These are phyloP conservation scores for Neurospora crassa DNA, from an alignment of 2,329 filamentous ascomycete genomes.

Conservation along the genomic window DNA sequence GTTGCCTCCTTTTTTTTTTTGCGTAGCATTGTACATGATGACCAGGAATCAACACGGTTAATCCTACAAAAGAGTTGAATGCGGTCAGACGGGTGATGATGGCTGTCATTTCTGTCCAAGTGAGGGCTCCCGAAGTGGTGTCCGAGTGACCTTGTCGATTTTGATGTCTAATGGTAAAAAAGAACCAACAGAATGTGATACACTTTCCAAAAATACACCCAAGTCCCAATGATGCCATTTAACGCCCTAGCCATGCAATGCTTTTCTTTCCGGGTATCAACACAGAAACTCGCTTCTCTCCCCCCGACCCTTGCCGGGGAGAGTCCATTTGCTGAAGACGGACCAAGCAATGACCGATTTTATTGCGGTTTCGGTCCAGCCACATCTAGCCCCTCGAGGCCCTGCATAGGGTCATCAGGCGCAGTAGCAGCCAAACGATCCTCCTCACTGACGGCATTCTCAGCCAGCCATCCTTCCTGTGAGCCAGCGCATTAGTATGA, in stretches of 20 bases:
- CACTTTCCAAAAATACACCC: background rate
- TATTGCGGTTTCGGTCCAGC: conserved; percentile 77
- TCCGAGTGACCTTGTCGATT: background rate
- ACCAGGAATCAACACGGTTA: conserved; percentile 1
- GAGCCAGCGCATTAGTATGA: conserved; percentile 10
- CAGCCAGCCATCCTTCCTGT: conserved; percentile 87
- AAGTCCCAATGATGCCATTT: conserved; percentile 8
- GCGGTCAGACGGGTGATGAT: background rate
- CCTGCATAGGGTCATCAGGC: conserved; percentile 74
- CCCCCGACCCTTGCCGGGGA: background rate
- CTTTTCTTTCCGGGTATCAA: conserved; percentile 11
- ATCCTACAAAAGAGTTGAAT: background rate
- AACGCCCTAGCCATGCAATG: conserved; percentile 39
- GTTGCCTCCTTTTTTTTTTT: conserved; percentile 9
- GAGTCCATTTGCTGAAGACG: background rate
- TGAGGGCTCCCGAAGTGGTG: background rate
- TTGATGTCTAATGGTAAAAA: background rate
- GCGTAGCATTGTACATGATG: conserved; percentile 16
- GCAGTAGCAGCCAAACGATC: conserved; percentile 54
- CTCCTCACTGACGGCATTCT: conserved; percentile 77
- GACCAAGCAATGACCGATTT: conserved; percentile 19
- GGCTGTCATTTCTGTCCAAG: background rate
- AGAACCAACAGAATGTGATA: background rate
- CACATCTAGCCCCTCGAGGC: conserved; percentile 84
- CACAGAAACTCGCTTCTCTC: conserved; percentile 10